phyloP scores from a whole-genome alignment of 73 alveolate species.

The Tetrahymena malaccensis region DNA sequence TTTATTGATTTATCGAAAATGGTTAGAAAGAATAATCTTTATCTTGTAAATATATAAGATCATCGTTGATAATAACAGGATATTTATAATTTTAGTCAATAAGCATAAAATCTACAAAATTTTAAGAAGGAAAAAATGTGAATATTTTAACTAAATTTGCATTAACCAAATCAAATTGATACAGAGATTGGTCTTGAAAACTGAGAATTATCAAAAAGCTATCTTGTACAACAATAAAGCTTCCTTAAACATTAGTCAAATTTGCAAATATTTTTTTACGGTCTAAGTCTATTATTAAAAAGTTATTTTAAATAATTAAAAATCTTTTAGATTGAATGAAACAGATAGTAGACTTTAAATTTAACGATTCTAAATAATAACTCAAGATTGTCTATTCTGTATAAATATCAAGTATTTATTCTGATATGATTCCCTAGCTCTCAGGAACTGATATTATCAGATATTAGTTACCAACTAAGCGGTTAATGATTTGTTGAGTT shows the following conservation, averaged over 20 bases:
- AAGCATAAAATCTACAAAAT: too few species aligned
- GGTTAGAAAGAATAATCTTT: background rate
- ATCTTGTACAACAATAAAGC: background rate
- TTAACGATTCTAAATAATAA: too few species aligned
- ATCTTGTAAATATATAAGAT: too few species aligned
- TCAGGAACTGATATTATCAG: too few species aligned
- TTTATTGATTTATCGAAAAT: background rate
- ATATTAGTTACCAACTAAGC: background rate
- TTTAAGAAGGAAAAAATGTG: too few species aligned
- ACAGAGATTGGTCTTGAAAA: background rate
- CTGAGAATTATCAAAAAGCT: background rate
- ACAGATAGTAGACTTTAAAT: background rate
- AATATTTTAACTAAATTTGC: background rate
- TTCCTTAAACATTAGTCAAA: background rate
- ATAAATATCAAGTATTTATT: too few species aligned
- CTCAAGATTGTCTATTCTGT: too few species aligned
- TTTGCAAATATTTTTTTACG: background rate
- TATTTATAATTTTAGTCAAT: background rate
- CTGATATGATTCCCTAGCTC: too few species aligned
- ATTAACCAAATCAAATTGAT: background rate
- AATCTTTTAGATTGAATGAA: background rate
- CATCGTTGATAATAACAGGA: background rate
- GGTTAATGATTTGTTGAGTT: too few species aligned
- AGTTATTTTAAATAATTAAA: too few species aligned
- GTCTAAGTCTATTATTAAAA: too few species aligned